A percentile compares a stretch with the other conserved stretches of the same genome.
Evolutionary conservation across 208 protist genomes (phyloP).

Genomic region (Herpetomonas samuelpessoai): DNA sequence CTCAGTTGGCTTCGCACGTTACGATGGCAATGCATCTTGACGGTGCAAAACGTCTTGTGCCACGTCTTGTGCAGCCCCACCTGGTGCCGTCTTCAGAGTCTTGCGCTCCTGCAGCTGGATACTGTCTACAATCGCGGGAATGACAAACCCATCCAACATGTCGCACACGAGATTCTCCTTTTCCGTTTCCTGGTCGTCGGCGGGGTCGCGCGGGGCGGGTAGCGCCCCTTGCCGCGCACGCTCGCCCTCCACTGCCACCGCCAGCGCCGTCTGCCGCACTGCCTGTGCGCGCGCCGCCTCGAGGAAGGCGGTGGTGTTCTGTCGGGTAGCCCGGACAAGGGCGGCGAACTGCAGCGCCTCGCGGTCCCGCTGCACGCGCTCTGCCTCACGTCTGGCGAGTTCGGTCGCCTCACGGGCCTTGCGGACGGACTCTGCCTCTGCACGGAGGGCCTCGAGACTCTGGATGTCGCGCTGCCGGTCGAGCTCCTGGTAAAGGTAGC

Average conservation of each 20-base stretch:
- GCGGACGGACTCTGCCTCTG: conserved; percentile 67
- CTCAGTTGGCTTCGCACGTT: too few relatives aligned
- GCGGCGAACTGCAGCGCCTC: conserved; percentile 71
- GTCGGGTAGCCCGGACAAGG: conserved; percentile 54
- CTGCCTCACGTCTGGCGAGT: conserved; percentile 51
- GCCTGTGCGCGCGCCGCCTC: conserved; percentile 41
- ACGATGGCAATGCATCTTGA: too few relatives aligned
- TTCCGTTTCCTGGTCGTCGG: conserved; percentile 13
- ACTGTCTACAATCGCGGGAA: conserved; percentile 63
- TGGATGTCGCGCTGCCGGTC: conserved; percentile 70
- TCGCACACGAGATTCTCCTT: conserved; percentile 67
- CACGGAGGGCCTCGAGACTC: conserved; percentile 44
- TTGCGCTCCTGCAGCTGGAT: conserved; percentile 31
- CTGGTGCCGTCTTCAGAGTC: too few relatives aligned
- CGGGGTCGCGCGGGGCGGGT: conserved; percentile 17
- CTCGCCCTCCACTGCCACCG: conserved; percentile 56
- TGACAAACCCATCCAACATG: conserved; percentile 75
- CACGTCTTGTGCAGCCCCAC: too few relatives aligned
- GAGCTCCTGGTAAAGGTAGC: conserved; percentile 85
- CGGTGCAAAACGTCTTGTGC: too few relatives aligned
- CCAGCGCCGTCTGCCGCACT: conserved; percentile 63
- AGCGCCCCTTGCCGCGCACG: conserved; percentile 36
- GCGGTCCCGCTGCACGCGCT: conserved; percentile 66
- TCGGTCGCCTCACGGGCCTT: conserved; percentile 77
- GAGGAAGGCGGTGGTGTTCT: conserved; percentile 65